These are phyloP conservation scores for Babesia bigemina DNA, from an alignment of 169 alveolate species.

Conservation along the genomic window DNA sequence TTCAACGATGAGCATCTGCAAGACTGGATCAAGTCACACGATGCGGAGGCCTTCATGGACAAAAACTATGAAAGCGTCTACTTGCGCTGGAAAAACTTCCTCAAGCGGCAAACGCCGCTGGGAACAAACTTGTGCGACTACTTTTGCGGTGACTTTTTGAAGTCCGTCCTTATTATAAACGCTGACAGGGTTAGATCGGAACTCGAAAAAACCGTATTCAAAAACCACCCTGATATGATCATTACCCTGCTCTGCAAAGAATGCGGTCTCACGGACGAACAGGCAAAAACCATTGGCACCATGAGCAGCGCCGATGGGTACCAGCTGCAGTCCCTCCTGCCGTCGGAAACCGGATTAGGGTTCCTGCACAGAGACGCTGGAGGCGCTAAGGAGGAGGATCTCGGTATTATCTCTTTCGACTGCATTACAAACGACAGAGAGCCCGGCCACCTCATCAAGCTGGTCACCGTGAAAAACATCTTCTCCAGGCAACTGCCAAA, in stretches of 20 bases:
- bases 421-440: conserved; percentile 90
- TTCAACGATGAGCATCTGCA: conserved; percentile 60
- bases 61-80: conserved; percentile 56
- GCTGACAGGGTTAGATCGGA: conserved; percentile 65
- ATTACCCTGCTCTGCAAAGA: conserved; percentile 55
- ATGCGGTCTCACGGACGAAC: conserved; percentile 67
- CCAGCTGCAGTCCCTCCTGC: conserved; percentile 75
- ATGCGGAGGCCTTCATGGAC: conserved; percentile 64
- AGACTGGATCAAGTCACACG: conserved; percentile 64
- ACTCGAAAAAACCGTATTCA: conserved; percentile 64
- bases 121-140: conserved; percentile 63
- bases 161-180: conserved; percentile 47
- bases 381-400: conserved; percentile 88
- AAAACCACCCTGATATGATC: conserved; percentile 59
- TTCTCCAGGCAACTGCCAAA: conserved; percentile 96
- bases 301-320: conserved; percentile 68
- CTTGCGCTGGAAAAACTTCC: conserved; percentile 59
- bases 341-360: conserved; percentile 91
- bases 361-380: conserved; percentile 90
- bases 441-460: conserved; percentile 85
- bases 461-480: conserved; percentile 92
- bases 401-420: conserved; percentile 88
- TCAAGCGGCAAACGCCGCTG: conserved; percentile 67
- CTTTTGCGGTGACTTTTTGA: conserved; percentile 63
- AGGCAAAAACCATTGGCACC: conserved; percentile 56